Base-by-base conservation (phyloP, 768 basidiomycete species). In the Amanita exitialis region DNA sequence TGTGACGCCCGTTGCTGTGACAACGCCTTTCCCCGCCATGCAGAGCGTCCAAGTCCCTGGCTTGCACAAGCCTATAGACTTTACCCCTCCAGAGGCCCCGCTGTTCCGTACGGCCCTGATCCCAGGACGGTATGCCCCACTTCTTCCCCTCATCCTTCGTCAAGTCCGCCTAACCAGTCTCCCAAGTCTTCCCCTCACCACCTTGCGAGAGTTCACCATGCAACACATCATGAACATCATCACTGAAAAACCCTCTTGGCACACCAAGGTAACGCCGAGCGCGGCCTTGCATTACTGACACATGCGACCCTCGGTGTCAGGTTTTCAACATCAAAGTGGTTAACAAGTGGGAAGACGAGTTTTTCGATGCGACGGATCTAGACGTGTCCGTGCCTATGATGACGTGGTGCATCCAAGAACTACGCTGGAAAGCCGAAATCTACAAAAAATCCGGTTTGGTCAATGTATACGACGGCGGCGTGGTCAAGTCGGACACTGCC, bases 201-300 rank as follows among this genome's bases (percentile, higher is more conserved):
- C 65, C 0, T 50, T 65, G 6, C 64, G 67, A 10, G 68, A 69
- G 45, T 55, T 66, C 7, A 57, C 58, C 2, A 69, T 69, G 69
- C 47, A 67, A 15, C 59, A 58, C 9, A 58, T 69, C 35, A 69
- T 70, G 66, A 67, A 70, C 53, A 49, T 41, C 18, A 48, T 66
- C 9, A 68, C 68, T 0, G 67, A 70, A 42, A 67, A 70, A 54
- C 47, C 56, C 0, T 60, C 64, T 6, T 69, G 68, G 69, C 44
- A 64, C 37, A 46, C 47, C 28, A 68, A 70, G 56, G 69, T 63
- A 18, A 27, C 18, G 6, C 18, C 6, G 28, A 5, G 12, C 21
- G 12, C 18, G 13, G 16, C n/a, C 20, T 16, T 15, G 3, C 35
- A 23, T 7, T 0, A 16, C 21, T 50, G 15, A 51, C 34, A 1